A percentile compares a stretch with the other conserved stretches of the same genome.
These are phyloP conservation scores for Candida michaelii DNA, from an alignment of 805 yeast species.

Conservation along the genomic window DNA sequence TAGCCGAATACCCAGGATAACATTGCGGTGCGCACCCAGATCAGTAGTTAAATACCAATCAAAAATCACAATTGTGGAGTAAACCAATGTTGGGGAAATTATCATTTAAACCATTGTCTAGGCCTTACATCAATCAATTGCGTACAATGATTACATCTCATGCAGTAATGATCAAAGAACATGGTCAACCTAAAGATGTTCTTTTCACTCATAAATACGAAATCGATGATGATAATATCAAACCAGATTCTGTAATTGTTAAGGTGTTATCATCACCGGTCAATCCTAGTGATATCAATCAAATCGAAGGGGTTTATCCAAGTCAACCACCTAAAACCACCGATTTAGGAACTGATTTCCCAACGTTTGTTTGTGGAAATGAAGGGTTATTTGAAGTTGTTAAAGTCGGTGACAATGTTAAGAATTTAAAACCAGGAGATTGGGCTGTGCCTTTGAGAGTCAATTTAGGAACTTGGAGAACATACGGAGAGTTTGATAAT, in stretches of 20 bases:
- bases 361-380: constrained; percentile 87
- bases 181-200: constrained; percentile 66
- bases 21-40: background rate
- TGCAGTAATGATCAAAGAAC: constrained; percentile 64
- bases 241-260: constrained; percentile 32
- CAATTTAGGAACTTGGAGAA: constrained; percentile 92
- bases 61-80: background rate
- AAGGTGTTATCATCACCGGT: constrained; percentile 42
- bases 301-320: constrained; percentile 48
- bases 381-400: constrained; percentile 89
- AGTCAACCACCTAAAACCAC: constrained; percentile 49
- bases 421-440: constrained; percentile 61
- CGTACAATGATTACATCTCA: constrained; percentile 50
- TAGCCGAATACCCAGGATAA: constrained; percentile 1
- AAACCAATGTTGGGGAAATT: constrained; percentile 4
- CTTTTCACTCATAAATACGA: constrained; percentile 52
- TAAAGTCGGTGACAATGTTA: constrained; percentile 60
- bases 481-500: constrained; percentile 52
- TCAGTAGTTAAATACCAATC: background rate
- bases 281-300: constrained; percentile 47
- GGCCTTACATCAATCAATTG: background rate
- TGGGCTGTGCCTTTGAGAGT: constrained; percentile 81
- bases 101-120: background rate
- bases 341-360: constrained; percentile 53
- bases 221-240: constrained; percentile 46